phyloP scores from a whole-genome alignment of 306 rosid genomes.

The Cucumis hystrix region DNA sequence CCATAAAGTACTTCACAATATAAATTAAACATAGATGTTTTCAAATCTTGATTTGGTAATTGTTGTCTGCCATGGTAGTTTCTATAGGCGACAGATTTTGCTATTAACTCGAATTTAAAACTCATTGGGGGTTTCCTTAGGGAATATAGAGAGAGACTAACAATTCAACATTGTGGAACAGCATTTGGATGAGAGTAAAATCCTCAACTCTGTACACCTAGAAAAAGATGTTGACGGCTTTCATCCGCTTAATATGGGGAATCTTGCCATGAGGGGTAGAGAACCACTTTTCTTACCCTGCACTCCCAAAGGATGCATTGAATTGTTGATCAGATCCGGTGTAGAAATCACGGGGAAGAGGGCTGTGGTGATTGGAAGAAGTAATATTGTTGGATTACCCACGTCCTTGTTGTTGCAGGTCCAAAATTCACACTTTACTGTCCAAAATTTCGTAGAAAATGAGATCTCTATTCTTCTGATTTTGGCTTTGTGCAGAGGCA shows the following conservation, averaged over 20 bases:
- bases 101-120: background rate
- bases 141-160: constrained; percentile 23
- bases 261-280: constrained; percentile 73
- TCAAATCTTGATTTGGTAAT: background rate
- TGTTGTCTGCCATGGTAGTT: background rate
- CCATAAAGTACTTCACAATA: background rate
- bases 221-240: constrained; percentile 94
- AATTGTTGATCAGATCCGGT: constrained; percentile 75
- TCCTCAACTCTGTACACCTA: constrained; percentile 39
- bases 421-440: background rate
- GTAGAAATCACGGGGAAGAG: constrained; percentile 64
- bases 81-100: background rate
- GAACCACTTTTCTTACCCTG: constrained; percentile 88
- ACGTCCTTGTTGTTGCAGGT: constrained; percentile 84
- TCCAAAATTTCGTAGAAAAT: background rate
- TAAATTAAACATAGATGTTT: background rate
- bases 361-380: constrained; percentile 83
- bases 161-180: constrained; percentile 38
- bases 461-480: background rate
- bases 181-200: constrained; percentile 66
- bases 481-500: constrained; percentile 42
- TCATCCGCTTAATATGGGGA: constrained; percentile 74
- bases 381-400: constrained; percentile 85
- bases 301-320: constrained; percentile 86
- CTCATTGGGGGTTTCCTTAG: background rate